These are phyloP conservation scores for Russula sp. DNA, from an alignment of 768 basidiomycete genomes.

Conservation along the genomic window DNA sequence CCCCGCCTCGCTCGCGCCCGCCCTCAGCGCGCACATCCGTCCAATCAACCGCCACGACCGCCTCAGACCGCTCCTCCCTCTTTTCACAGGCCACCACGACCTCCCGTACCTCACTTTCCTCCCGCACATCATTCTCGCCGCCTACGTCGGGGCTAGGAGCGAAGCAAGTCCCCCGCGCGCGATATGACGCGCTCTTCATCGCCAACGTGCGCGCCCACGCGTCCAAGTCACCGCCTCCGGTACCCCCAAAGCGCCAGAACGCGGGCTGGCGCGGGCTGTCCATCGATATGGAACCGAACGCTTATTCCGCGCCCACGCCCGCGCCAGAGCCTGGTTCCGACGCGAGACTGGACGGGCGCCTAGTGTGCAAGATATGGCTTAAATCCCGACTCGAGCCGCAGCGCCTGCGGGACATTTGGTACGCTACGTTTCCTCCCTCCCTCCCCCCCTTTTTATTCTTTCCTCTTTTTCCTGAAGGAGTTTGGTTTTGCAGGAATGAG, in stretches of 20 bases:
- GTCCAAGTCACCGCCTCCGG: constrained; percentile 31
- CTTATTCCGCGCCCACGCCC: constrained; percentile 25
- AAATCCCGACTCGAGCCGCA: constrained; percentile 46
- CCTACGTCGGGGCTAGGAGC: constrained; percentile 7
- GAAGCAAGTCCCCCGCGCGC: constrained; percentile 23
- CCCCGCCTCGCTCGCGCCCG: constrained; percentile 15
- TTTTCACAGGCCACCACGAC: constrained; percentile 45
- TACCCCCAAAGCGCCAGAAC: constrained; percentile 42
- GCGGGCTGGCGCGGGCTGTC: constrained; percentile 68
- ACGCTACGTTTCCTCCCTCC: constrained; percentile 17
- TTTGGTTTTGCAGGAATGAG: constrained; percentile 45
- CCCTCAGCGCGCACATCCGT: constrained; percentile 33
- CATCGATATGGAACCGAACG: constrained; percentile 50
- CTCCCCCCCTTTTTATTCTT: not conserved
- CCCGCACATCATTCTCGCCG: constrained; percentile 10
- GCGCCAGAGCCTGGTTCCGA: constrained; percentile 34
- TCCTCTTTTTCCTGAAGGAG: not conserved
- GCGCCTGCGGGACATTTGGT: constrained; percentile 61
- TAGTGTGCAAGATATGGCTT: constrained; percentile 56
- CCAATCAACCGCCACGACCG: constrained; percentile 28
- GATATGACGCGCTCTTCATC: constrained; percentile 32
- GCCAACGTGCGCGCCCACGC: constrained; percentile 21
- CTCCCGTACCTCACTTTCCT: constrained; percentile 37
- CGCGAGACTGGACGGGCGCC: constrained; percentile 46
- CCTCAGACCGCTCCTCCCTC: constrained; percentile 23